Base-by-base conservation (phyloP, 139 green algal genomes). In the Picocystis salinarum region DNA sequence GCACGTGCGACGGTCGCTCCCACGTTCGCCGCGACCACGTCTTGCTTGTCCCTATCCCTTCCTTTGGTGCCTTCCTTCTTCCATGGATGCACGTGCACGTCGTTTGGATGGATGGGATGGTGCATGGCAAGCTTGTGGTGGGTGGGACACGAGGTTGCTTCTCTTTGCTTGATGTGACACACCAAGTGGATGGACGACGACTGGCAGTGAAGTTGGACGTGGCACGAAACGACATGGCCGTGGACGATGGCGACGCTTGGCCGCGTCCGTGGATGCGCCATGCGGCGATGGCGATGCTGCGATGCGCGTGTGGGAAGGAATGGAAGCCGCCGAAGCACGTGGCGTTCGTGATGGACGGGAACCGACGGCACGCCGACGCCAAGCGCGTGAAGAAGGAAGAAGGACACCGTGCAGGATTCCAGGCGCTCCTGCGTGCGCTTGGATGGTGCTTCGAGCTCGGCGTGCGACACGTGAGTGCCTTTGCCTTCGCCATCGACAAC, bases 321-420 rank as follows among this genome's bases (percentile, higher is more conserved):
- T 37, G 31, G 31, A 15, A 13, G 31, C 13, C 31, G 4, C 83
- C 83, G 0, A 27, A 39, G 33, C 85, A 96, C 45, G 48, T 94
- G 1, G 80, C 73, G 1, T 82, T 96, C 61, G 82, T 96, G 25
- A 93, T 96, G 85, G 85, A 96, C 53, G 85, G 85, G 39, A 96
- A 94, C 69, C 45, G 85, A 23, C 65, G 84, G 4, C 93, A 73
- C 46, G 84, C 82, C 15, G 56, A 69, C 28, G 20, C 34, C 7
- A 37, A 46, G 4, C 28, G 52, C 39, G 41, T 79, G 15, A 29
- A 57, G 15, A 40, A 42, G 4, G 37, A 59, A 1, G 45, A 58
- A 1, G 78, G 80, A 2, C 77, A 90, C 31, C 55, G 23, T 0
- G 22, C 50, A 1, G 79, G 79, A 23, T 90, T 80, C 48, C 25